Percentiles rank a stretch among this genome's conserved stretches.
Conservation (phyloP, 805 yeast species). For the Candida maltosa region DNA sequence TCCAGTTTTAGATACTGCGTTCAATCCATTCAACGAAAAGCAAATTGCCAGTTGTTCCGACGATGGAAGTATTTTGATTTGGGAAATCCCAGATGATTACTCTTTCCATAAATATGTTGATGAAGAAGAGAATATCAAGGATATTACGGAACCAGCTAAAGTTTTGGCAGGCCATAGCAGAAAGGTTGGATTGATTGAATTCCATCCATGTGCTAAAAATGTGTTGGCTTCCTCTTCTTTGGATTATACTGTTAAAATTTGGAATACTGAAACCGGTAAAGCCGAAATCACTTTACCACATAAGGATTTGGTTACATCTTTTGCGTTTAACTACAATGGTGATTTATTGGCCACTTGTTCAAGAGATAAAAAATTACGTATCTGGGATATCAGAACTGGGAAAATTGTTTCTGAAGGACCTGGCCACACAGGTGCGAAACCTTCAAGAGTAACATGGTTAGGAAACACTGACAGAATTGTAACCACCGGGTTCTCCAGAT, state of each 20-base stretch:
- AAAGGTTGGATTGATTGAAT: constrained; percentile 89
- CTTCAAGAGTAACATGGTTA: constrained; percentile 84
- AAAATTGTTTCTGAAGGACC: constrained; percentile 76
- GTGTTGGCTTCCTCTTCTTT: constrained; percentile 87
- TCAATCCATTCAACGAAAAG: constrained; percentile 83
- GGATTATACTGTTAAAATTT: constrained; percentile 86
- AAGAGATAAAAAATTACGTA: constrained; percentile 84
- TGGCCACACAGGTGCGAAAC: constrained; percentile 92
- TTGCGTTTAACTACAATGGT: constrained; percentile 89
- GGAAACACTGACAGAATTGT: constrained; percentile 81
- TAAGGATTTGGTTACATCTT: constrained; percentile 88
- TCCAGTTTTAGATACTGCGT: constrained; percentile 91
- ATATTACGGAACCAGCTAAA: constrained; percentile 64
- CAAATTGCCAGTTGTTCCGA: constrained; percentile 78
- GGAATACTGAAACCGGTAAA: constrained; percentile 81
- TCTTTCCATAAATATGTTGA: constrained; percentile 61
- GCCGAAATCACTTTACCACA: constrained; percentile 74
- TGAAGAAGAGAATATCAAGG: constrained; percentile 55
- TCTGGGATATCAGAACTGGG: constrained; percentile 86
- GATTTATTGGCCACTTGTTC: constrained; percentile 81
- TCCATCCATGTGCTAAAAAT: constrained; percentile 84
- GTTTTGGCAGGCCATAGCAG: constrained; percentile 81
- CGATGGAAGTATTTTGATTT: constrained; percentile 73
- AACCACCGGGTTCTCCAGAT: constrained; percentile 91
- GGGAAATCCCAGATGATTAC: constrained; percentile 85